A percentile compares a stretch with the other conserved stretches of the same genome.
Conservation (phyloP, 306 rosid species). For the Dryas drummondii region DNA sequence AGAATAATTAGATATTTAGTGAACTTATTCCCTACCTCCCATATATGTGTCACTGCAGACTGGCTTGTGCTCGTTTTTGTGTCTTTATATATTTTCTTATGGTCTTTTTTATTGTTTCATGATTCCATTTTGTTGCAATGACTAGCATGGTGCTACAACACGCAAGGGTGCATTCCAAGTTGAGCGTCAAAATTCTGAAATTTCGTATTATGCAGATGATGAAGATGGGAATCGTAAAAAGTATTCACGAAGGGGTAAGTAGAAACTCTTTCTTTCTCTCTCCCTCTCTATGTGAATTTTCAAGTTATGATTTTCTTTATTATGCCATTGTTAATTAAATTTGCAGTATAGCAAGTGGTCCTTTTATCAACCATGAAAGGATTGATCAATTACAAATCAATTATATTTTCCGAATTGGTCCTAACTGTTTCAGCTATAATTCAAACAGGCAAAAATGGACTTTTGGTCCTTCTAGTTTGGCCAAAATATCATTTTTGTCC, state of each 20-base stretch:
- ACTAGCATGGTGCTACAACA: conserved; percentile 94
- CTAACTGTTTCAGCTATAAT: not conserved
- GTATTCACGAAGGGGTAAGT: conserved; percentile 82
- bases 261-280: not conserved
- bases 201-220: conserved; percentile 89
- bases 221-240: conserved; percentile 84
- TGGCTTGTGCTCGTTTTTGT: conserved; percentile 5
- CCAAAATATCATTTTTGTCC: not conserved
- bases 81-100: conserved; percentile 12
- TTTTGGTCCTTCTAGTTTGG: not conserved
- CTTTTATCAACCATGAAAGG: too few species aligned
- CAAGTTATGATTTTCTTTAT: not conserved
- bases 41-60: conserved; percentile 14
- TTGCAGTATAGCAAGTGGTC: not conserved
- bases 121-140: conserved; percentile 31
- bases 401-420: not conserved
- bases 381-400: too few species aligned
- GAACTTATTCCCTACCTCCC: conserved; percentile 23
- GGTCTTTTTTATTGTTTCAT: conserved; percentile 19
- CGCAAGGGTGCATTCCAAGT: conserved; percentile 68
- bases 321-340: not conserved
- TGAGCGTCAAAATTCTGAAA: conserved; percentile 87
- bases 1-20: conserved; percentile 20
- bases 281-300: not conserved
- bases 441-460: not conserved